Base-by-base conservation (phyloP, 75 land plant genomes). In the Larix kaempferi region DNA sequence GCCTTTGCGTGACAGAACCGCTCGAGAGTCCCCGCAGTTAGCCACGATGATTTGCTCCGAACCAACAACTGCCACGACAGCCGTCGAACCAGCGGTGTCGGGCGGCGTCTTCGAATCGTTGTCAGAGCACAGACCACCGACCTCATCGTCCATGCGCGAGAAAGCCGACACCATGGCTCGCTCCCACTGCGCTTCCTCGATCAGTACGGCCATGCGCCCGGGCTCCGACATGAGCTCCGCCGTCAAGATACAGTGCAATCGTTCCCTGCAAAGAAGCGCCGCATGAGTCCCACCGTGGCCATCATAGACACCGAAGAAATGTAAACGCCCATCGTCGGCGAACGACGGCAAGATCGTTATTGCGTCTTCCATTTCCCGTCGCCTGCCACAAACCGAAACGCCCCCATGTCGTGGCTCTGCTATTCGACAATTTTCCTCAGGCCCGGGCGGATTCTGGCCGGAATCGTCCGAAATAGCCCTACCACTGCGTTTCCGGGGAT, bases 321-420 rank as follows among this genome's bases (percentile, higher is more conserved):
- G 82, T 59, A 78, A 84, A 75, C 56, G 81, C 77, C 63, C 73
- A 13, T 15, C 56, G 29, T 37, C 49, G 0, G 65, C 75, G 57
- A 89, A 86, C 44, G 78, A 63, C 16, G 84, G 86, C 64, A 73
- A 85, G 27, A 78, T 85, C 37, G 87, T 76, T 76, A 87, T 97
- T 13, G 90, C 84, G 74, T 96, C 99, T 75, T 96, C 99, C 99
- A 96, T 96, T 77, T 83, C 93, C 69, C 88, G 82, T 56, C 94
- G 64, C 80, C 91, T 29, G 11, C 97, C 93, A 26, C 90, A 88
- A 4, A 86, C 77, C 26, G 91, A 85, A 29, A 86, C 85, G 75
- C 78, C 52, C 2, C 96, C 95, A 80, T 85, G 73, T 1, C 83
- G 72, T 14, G 84, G 89, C 58, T 64, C n/a, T 2, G 15, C 26